Base-by-base conservation (phyloP, 306 rosid species). In the Acacia acuminata region DNA sequence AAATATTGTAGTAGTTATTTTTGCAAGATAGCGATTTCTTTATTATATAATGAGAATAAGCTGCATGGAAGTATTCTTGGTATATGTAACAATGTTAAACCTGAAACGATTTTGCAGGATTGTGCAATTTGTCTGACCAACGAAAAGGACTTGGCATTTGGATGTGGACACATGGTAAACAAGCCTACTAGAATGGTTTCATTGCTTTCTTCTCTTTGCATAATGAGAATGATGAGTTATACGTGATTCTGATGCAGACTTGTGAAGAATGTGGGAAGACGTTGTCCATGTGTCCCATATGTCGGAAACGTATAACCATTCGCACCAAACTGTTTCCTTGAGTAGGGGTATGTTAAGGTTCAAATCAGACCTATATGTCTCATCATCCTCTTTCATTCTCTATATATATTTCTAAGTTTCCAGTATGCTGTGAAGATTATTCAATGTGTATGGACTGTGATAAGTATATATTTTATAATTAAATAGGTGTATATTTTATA, bases 151-250 rank as follows among this genome's bases (percentile, higher is more conserved):
- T 19, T 83, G 76, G 76, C 79, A 3, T 79, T 79, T 69, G 68
- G 67, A 14, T 69, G 82, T 65, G 82, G 83, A 8, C 80, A 79
- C 86, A 73, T 25, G 81, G 87, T 84, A 61, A 73, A 73, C 43
- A 5, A 25, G 4, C 30, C 15, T 17, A 68, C 15, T 4, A 19
- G 2, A 66, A 19, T 34, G 14, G 74, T 71, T 44, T 42, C 30
- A 55, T 10, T 38, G 34, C 2, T 66, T 51, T 11, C 40, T 36
- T 64, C 32, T 17, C 13, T 40, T 22, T 36, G n/a, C 30, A 8
- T 58, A 7, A 81, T 40, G 50, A 43, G 30, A 22, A 53, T 67
- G 32, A 47, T 76, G 4, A 71, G n/a, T 44, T n/a, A 42, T 43
- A 63, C 19, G 9, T n/a, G n/a, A 63, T 61, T 70, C 10, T 30